A percentile compares a stretch with the other conserved stretches of the same genome.
Evolutionary conservation across 192 early-diverging fungal genomes (phyloP).

Genomic region (Phlyctochytrium arcticum): DNA sequence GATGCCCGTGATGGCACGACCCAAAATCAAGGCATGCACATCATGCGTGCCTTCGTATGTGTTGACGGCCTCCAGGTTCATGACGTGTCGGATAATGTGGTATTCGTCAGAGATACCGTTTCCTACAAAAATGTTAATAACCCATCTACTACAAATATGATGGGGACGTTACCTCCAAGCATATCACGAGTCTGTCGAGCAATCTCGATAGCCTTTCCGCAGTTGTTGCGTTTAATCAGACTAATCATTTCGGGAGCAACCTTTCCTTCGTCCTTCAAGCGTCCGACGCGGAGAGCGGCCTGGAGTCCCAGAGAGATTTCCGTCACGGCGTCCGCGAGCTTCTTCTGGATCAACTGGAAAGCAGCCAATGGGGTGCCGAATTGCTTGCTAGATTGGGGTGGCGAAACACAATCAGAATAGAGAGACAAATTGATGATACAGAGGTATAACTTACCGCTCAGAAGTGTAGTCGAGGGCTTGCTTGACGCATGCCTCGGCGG

Average conservation of each 20-base stretch:
- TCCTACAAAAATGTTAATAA: neutral
- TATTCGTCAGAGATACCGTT: conserved; percentile 49
- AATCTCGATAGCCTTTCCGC: conserved; percentile 89
- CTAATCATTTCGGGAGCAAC: conserved; percentile 93
- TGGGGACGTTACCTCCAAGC: conserved; percentile 84
- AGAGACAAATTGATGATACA: neutral
- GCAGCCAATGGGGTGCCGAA: conserved; percentile 88
- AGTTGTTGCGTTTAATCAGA: conserved; percentile 94
- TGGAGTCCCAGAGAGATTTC: conserved; percentile 90
- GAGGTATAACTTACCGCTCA: conserved; percentile 46
- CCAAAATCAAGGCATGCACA: conserved; percentile 90
- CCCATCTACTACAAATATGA: neutral
- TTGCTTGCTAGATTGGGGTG: conserved; percentile 72
- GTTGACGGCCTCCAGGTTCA: conserved; percentile 87
- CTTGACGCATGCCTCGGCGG: conserved; percentile 86
- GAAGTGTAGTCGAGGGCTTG: conserved; percentile 89
- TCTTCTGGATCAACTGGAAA: conserved; percentile 95
- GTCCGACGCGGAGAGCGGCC: conserved; percentile 84
- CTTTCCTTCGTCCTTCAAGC: conserved; percentile 84
- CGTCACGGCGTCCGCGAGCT: conserved; percentile 89
- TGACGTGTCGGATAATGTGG: conserved; percentile 91
- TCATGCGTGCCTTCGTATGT: conserved; percentile 98
- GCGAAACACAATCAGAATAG: neutral
- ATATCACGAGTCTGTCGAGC: conserved; percentile 86
- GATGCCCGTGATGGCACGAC: conserved; percentile 91